Conservation (phyloP, 1,284 basidiomycete genomes). For the Pseudozyma pruni region DNA sequence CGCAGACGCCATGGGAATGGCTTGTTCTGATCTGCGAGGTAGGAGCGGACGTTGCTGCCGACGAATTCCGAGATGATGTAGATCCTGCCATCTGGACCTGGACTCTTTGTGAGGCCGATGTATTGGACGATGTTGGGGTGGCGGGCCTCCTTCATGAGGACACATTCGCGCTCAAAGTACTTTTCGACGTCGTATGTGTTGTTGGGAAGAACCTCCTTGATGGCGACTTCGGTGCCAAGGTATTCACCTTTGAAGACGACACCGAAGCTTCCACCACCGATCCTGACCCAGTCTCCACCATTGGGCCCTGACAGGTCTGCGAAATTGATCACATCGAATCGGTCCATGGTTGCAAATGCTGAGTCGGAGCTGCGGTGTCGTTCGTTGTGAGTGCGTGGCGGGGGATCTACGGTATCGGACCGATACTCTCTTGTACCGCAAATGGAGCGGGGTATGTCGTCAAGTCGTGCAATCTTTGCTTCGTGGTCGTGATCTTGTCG, state of each 20-base stretch:
- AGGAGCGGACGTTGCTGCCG: constrained; percentile 57
- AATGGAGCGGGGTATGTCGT: neutral
- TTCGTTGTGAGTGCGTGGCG: neutral
- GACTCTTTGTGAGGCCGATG: constrained; percentile 88
- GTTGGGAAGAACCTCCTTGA: constrained; percentile 92
- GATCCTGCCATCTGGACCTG: constrained; percentile 78
- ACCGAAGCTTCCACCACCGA: constrained; percentile 63
- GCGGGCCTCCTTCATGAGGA: constrained; percentile 90
- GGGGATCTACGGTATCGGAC: too few species aligned
- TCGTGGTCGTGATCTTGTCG: too few species aligned
- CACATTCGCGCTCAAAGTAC: constrained; percentile 97
- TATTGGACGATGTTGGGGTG: constrained; percentile 95
- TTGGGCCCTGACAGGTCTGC: constrained; percentile 59
- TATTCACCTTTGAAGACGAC: constrained; percentile 76
- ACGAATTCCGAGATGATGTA: constrained; percentile 66
- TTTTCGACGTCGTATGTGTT: constrained; percentile 90
- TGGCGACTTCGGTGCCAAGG: constrained; percentile 92
- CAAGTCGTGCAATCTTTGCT: neutral
- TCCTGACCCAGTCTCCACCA: constrained; percentile 57
- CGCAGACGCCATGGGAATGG: constrained; percentile 72
- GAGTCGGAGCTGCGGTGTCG: neutral
- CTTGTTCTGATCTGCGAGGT: constrained; percentile 59
- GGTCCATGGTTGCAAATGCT: constrained; percentile 42
- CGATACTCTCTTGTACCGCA: too few species aligned
- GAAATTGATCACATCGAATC: constrained; percentile 65